These are phyloP conservation scores for Fraxinus latifolia DNA, from an alignment of 305 asterid species.

Conservation along the genomic window DNA sequence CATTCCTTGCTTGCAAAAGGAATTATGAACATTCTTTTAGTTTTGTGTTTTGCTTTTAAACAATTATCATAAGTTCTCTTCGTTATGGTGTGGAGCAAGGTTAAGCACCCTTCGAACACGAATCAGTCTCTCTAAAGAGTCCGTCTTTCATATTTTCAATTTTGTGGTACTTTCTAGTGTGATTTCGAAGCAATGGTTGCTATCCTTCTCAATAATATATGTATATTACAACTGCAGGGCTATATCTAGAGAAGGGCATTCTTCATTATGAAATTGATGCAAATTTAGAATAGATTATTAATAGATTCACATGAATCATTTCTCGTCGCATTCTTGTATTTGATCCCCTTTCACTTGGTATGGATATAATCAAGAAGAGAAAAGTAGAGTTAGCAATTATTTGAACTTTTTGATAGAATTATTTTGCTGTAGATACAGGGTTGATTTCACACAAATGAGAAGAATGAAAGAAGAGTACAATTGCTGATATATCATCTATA, in stretches of 20 bases:
- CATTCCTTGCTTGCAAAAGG: not conserved
- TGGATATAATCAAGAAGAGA: not conserved
- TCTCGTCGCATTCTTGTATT: not conserved
- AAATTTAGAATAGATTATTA: too few relatives aligned
- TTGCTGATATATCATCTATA: conserved; percentile 90
- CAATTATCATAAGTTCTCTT: not conserved
- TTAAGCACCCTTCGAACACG: not conserved
- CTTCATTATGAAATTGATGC: not conserved
- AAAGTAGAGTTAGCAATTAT: not conserved
- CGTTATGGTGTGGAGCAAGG: not conserved
- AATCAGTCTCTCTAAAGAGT: not conserved
- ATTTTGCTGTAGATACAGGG: conserved; percentile 34
- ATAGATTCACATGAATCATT: not conserved
- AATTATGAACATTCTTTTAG: not conserved
- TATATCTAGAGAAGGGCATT: not conserved
- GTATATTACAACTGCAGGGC: not conserved
- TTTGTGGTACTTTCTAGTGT: not conserved
- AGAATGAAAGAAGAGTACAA: conserved; percentile 72
- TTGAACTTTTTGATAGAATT: conserved; percentile 13
- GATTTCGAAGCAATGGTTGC: not conserved
- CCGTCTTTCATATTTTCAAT: not conserved
- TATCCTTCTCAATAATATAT: not conserved
- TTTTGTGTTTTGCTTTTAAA: not conserved
- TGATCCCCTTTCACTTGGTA: not conserved
- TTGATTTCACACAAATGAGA: conserved; percentile 38